A percentile compares a stretch with the other conserved stretches of the same genome.
These are phyloP conservation scores for Eremochloa ophiuroides DNA, from an alignment of 176 grass and related monocot species.

Conservation along the genomic window DNA sequence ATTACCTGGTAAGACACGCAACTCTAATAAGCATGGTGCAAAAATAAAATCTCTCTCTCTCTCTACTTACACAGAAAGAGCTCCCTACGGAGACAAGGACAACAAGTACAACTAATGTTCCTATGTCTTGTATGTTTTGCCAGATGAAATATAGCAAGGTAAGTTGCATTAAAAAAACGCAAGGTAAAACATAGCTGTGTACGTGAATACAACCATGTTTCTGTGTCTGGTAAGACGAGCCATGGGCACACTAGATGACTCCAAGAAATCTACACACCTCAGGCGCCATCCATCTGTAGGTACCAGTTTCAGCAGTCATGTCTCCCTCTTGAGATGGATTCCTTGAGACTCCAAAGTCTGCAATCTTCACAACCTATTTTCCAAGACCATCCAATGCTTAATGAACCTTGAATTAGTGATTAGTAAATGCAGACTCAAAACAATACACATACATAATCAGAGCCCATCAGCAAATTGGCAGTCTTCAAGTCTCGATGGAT, in stretches of 20 bases:
- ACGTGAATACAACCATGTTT: neutral
- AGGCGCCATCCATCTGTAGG: constrained; percentile 99
- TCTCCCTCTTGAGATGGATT: constrained; percentile 55
- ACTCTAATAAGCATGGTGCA: constrained; percentile 4
- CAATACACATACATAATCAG: constrained; percentile 47
- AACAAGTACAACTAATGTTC: neutral
- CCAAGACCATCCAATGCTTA: constrained; percentile 24
- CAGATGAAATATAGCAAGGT: neutral
- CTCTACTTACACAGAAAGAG: neutral
- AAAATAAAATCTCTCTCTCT: neutral
- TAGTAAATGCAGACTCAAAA: neutral
- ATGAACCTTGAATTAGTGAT: constrained; percentile 26
- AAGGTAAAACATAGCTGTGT: neutral
- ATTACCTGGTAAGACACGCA: constrained; percentile 61
- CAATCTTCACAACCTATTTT: constrained; percentile 83
- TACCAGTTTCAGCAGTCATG: constrained; percentile 98
- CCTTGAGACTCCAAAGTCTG: constrained; percentile 94
- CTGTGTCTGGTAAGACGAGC: neutral
- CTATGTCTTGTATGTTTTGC: neutral
- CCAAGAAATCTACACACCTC: constrained; percentile 54
- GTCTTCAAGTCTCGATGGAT: constrained; percentile 95
- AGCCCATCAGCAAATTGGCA: constrained; percentile 81
- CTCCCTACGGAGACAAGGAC: neutral
- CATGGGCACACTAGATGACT: neutral
- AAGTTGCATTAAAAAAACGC: neutral